Conservation (phyloP, 306 rosid species). For the Phaseolus lunatus region DNA sequence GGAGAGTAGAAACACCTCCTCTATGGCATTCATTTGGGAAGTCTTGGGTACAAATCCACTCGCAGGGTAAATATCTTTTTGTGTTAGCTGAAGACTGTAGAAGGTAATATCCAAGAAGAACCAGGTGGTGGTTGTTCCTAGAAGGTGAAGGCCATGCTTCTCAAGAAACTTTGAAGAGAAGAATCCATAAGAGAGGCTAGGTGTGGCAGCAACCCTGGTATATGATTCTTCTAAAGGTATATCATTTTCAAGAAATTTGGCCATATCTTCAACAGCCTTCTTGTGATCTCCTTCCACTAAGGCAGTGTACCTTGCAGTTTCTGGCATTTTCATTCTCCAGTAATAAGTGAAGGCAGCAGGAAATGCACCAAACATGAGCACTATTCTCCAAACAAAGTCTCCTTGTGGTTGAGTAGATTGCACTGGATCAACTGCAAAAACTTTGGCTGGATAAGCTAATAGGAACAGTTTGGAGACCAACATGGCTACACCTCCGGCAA, state of each 20-base stretch:
- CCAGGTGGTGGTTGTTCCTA: constrained; percentile 74
- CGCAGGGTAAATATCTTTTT: constrained; percentile 71
- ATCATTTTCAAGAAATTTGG: constrained; percentile 58
- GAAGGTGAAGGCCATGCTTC: constrained; percentile 62
- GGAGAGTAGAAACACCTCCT: constrained; percentile 66
- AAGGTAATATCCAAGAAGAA: constrained; percentile 75
- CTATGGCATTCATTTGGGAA: constrained; percentile 65
- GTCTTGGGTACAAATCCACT: constrained; percentile 62
- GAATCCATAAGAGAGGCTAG: constrained; percentile 51
- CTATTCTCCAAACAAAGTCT: constrained; percentile 71
- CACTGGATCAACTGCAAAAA: constrained; percentile 36
- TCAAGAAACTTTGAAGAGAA: constrained; percentile 55
- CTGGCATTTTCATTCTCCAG: constrained; percentile 69
- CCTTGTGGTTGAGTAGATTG: constrained; percentile 59
- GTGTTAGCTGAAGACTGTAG: constrained; percentile 64
- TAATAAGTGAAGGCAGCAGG: constrained; percentile 63
- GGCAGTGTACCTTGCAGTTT: constrained; percentile 74
- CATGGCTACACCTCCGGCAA: constrained; percentile 65
- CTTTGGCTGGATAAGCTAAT: constrained; percentile 35
- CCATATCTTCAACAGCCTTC: constrained; percentile 65
- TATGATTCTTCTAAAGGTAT: constrained; percentile 27
- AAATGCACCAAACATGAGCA: constrained; percentile 71
- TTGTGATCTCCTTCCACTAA: constrained; percentile 62
- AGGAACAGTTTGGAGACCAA: constrained; percentile 50
- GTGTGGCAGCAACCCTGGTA: neutral